Conservation (phyloP, 208 protist genomes). For the Giardia duodenalis region DNA sequence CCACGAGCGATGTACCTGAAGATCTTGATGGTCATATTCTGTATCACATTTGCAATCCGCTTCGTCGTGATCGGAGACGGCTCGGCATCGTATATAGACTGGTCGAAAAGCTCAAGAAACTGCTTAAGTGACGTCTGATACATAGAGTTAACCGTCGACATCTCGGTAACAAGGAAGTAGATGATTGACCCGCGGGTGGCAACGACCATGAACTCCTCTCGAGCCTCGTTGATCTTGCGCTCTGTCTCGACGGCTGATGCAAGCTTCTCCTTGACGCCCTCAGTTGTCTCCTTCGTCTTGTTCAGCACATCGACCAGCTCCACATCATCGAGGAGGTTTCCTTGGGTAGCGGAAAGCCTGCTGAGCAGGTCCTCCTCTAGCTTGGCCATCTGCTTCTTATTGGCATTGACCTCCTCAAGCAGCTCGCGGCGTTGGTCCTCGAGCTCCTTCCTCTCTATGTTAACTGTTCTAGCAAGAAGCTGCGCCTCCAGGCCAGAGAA, state of each 20-base stretch:
- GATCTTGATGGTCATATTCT: slow-evolving; percentile 68
- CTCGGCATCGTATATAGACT: slow-evolving; percentile 61
- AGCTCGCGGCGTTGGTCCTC: slow-evolving; percentile 81
- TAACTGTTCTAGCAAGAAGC: slow-evolving; percentile 74
- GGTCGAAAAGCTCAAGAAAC: slow-evolving; percentile 83
- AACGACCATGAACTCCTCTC: slow-evolving; percentile 84
- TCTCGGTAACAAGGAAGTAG: slow-evolving; percentile 93
- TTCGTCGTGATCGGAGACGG: slow-evolving; percentile 66
- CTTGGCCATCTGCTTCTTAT: slow-evolving; percentile 71
- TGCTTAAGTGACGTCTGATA: slow-evolving; percentile 89
- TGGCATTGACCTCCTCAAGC: slow-evolving; percentile 77
- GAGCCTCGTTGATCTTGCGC: slow-evolving; percentile 74
- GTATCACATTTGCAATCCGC: slow-evolving; percentile 80
- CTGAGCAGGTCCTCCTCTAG: slow-evolving; percentile 75
- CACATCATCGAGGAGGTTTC: slow-evolving; percentile 59
- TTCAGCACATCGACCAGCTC: slow-evolving; percentile 75
- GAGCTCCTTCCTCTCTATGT: slow-evolving; percentile 81
- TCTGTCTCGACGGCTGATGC: slow-evolving; percentile 73
- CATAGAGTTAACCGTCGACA: slow-evolving; percentile 83
- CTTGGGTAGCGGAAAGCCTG: slow-evolving; percentile 61
- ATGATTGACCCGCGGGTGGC: slow-evolving; percentile 78
- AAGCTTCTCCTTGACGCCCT: slow-evolving; percentile 79
- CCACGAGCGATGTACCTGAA: slow-evolving; percentile 81
- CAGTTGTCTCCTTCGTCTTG: slow-evolving; percentile 79
- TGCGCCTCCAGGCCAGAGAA: slow-evolving; percentile 61